Base-by-base conservation (phyloP, 345 rosid species). In the Microcos paniculata region DNA sequence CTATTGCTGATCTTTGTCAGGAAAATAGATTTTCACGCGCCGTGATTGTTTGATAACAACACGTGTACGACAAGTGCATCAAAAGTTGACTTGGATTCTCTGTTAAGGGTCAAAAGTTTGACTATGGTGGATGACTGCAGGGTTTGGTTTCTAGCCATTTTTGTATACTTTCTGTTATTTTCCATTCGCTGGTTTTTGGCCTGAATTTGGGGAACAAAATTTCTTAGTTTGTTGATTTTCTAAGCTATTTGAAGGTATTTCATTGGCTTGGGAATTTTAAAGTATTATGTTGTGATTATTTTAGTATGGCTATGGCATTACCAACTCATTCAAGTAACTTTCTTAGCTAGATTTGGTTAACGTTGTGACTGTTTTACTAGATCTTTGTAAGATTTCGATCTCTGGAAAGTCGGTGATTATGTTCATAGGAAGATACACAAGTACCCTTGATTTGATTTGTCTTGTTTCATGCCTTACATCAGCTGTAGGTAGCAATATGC, bases 101-200 rank as follows among this genome's bases (percentile, higher is more conserved):
- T 33, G 57, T 52, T 30, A 24, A 7, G 8, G 8, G 55, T 76
- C 78, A 78, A 73, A 43, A 45, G 11, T 61, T 64, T 64, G 61
- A 62, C 69, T 78, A 26, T n/a, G 21, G 21, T 15, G 23, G 53
- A 42, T 66, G 53, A 66, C 30, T 23, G 35, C n/a, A 7, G 18
- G 46, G 66, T n/a, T 57, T 30, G 28, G 65, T 70, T 0, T 19
- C 0, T 19, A 31, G 43, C 68, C 28, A 30, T 38, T 45, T 59
- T 63, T 8, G 56, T 30, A 35, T 38, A 3, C 28, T 72, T 51
- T 43, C n/a, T 58, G 26, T 16, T 16, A 53, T 51, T 62, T 62
- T 52, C 15, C 33, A 46, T 55, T 79, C 75, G 71, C 85, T 14
- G 77, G 42, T 78, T 80, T 70, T 80, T 23, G 76, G 85, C 85